Evolutionary conservation across 163 green algal species (phyloP), one percentile per base, ranked within the genome.

Genomic region (Scenedesmus sp.): DNA sequence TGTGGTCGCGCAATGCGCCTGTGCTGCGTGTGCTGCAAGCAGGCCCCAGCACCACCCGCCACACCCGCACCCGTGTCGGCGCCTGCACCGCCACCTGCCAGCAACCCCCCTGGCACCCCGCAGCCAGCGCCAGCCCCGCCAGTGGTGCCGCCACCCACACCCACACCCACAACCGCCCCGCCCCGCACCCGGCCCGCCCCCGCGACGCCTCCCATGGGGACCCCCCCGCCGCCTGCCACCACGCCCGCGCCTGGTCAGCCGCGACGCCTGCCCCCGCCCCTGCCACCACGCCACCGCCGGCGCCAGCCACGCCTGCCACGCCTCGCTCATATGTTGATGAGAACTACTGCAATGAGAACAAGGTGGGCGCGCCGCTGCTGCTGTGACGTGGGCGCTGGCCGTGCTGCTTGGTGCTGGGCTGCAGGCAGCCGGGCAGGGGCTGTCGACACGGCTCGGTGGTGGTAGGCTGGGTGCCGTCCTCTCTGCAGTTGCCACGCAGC

Each of bases 281-380:
- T 76, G 65, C 26, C 65, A 37, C 65, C 1, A 9, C 65, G 24
- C 65, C 65, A 76, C 65, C 65, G 9, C 65, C 65, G 6, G 24
- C 59, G 59, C 59, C 59, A 10, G 30, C 24, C 2, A 9, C n/a
- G 4, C 26, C 68, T 3, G 6, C 83, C 26, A 44, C 68, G n/a
- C 16, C 44, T 72, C 16, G n/a, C 16, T 26, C 68, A 18, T 30
- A 6, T 20, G 33, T 72, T 16, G 85, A 90, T 26, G 85, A 90
- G 35, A 40, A 49, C 3, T 90, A 68, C 68, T 90, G 85, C 33
- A 84, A 90, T 26, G n/a, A 37, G 35, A 56, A 73, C 16, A 51
- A 53, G 68, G 85, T 83, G 43, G 20, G 42, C 22, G 33, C 12
- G 1, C 18, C 12, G 37, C 1, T 22, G 72, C 2, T 49, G 73